Conservation (phyloP, 2,329 filamentous ascomycete species). For the Aureobasidium sp. region DNA sequence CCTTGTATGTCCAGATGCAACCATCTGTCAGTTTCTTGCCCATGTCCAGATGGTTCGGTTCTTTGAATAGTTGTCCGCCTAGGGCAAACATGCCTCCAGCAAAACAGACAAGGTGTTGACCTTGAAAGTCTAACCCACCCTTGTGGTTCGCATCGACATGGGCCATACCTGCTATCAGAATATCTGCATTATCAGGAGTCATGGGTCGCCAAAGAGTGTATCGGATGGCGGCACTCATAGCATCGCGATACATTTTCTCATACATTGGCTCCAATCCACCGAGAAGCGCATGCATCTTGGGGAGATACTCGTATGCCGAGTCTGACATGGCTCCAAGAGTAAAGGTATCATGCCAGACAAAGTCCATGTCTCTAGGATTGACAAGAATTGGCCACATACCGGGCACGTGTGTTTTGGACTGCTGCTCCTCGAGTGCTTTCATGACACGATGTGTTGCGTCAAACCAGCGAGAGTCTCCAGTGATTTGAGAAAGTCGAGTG, state of each 20-base stretch:
- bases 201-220: constrained; percentile 46
- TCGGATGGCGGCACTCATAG: constrained; percentile 37
- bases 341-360: constrained; percentile 35
- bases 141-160: constrained; percentile 26
- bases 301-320: constrained; percentile 36
- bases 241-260: constrained; percentile 50
- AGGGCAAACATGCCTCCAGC: constrained; percentile 57
- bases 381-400: constrained; percentile 45
- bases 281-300: constrained; percentile 43
- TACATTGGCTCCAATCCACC: constrained; percentile 42
- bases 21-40: constrained; percentile 52
- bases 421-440: constrained; percentile 36
- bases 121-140: constrained; percentile 40
- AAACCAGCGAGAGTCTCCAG: constrained; percentile 40
- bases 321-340: constrained; percentile 33
- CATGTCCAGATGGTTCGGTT: constrained; percentile 48
- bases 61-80: constrained; percentile 50
- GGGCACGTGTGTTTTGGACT: constrained; percentile 37
- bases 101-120: constrained; percentile 54
- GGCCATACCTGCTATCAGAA: constrained; percentile 41
- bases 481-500: constrained; percentile 40
- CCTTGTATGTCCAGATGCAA: constrained; percentile 57
- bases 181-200: constrained; percentile 38
- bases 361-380: constrained; percentile 35
- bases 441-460: constrained; percentile 41